Evolutionary conservation across 345 rosid species (phyloP).

Genomic region (Mercurialis annua): DNA sequence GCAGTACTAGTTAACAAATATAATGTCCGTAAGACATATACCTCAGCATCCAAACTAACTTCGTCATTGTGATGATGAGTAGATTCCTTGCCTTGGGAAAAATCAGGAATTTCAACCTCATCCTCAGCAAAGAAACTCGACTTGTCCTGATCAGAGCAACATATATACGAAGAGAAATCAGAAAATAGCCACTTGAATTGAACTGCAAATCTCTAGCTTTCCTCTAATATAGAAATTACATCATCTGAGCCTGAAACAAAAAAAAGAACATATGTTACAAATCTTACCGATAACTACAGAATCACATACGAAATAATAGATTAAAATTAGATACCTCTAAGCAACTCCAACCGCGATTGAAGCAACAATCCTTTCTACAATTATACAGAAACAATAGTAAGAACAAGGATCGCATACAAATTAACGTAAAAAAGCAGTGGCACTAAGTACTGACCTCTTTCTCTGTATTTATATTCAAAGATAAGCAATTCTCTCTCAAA

Average conservation of each 20-base stretch:
- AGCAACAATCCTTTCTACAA: slow-evolving; percentile 56
- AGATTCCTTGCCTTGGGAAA: slow-evolving; percentile 28
- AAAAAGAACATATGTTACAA: background rate
- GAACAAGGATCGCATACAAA: background rate
- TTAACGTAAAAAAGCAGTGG: background rate
- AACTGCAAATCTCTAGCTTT: slow-evolving; percentile 13
- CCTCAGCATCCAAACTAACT: slow-evolving; percentile 42
- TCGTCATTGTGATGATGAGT: slow-evolving; percentile 31
- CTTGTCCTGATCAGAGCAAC: slow-evolving; percentile 28
- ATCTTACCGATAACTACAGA: background rate
- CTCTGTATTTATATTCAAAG: slow-evolving; percentile 29
- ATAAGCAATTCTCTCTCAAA: slow-evolving; percentile 35
- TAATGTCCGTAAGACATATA: slow-evolving; percentile 14
- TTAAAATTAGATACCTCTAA: slow-evolving; percentile 42
- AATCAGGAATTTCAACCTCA: slow-evolving; percentile 59
- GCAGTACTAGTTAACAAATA: background rate
- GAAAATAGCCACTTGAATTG: background rate
- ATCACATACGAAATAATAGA: background rate
- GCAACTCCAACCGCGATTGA: slow-evolving; percentile 61
- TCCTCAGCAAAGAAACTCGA: slow-evolving; percentile 33
- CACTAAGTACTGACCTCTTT: slow-evolving; percentile 35
- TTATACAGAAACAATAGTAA: background rate
- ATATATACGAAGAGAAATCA: background rate
- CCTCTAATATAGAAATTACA: slow-evolving; percentile 16
- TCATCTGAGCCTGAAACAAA: slow-evolving; percentile 31